Evolutionary conservation across 352 stramenopile genomes (phyloP).

Genomic region (Phytophthora sansomeana): DNA sequence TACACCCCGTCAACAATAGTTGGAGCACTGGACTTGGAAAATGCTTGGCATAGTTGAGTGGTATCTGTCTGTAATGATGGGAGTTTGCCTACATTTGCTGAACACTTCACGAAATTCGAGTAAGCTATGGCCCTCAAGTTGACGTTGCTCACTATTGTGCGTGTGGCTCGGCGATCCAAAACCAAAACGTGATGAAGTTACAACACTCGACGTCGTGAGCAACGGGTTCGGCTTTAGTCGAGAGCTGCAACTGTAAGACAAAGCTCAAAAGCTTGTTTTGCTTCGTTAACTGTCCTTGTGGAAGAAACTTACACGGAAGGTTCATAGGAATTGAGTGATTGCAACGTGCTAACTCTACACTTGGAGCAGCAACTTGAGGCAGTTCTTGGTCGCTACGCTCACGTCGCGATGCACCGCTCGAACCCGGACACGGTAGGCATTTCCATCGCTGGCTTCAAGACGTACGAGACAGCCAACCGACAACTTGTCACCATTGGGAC

Average conservation of each 20-base stretch:
- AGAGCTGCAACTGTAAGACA: background rate
- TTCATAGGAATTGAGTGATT: conserved; percentile 16
- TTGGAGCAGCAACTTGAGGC: conserved; percentile 63
- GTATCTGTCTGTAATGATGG: background rate
- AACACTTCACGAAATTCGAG: conserved; percentile 9
- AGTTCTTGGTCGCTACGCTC: conserved; percentile 75
- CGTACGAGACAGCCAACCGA: conserved; percentile 94
- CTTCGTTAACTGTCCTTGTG: conserved; percentile 16
- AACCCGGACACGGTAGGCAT: conserved; percentile 91
- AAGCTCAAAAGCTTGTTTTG: background rate
- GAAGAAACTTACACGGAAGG: conserved; percentile 6
- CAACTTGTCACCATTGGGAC: conserved; percentile 92
- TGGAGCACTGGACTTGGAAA: too few species aligned
- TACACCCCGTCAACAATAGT: conserved; percentile 10
- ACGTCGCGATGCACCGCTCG: conserved; percentile 92
- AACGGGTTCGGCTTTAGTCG: conserved; percentile 1
- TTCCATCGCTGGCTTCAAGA: conserved; percentile 90
- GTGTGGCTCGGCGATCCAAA: background rate
- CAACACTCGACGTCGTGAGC: background rate
- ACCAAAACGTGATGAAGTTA: conserved; percentile 5
- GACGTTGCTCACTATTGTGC: conserved; percentile 10
- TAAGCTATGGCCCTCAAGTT: conserved; percentile 11
- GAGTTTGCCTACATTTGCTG: conserved; percentile 6
- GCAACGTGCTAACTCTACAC: conserved; percentile 21
- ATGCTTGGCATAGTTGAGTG: background rate